Evolutionary conservation across 495 filamentous ascomycete genomes (phyloP), one percentile per base, ranked within the genome.

Genomic region (Daldinia caldariorum): DNA sequence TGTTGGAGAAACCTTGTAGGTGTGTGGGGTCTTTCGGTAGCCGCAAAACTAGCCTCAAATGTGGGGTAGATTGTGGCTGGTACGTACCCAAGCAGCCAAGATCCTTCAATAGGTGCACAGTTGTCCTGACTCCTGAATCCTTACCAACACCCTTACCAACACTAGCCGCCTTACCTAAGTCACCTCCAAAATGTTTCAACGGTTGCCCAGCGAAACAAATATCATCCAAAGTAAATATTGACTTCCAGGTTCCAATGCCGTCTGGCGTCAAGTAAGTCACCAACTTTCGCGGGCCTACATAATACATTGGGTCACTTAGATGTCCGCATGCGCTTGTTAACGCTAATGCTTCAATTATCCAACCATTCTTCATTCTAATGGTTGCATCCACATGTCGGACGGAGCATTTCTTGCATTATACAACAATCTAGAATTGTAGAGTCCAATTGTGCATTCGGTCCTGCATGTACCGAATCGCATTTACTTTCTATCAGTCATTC

Each of bases 401-500:
- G 70, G 70, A 59, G 61, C 22, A 72, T 72, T 72, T 72, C 60
- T 61, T 72, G 70, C 70, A 72, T 72, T 58, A 43, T 62, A 65
- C 18, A 65, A 66, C 49, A 20, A 12, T 31, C 22, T 39, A 35
- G 50, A 34, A 41, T 0, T 60, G 35, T 39, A 63, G 38, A 38
- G 7, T 45, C 20, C 45, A 32, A 65, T 57, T 65, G 56, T 61
- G 64, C 70, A 72, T 67, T 51, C 50, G 26, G 6, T 35, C 8
- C 51, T 72, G 69, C 69, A 72, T 72, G 55, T 35, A 37, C 26
- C 26, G 1, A 66, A 7, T 67, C 59, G 64, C 41, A 59, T 66
- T 54, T 16, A 16, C 54, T 55, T 51, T 60, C 22, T 41, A 53
- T 56, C 22, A 41, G 29, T n/a, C 12, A 32, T 61, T 35, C 38